Percentiles rank a stretch among this genome's conserved stretches.
These are phyloP conservation scores for Favolaschia claudopus DNA, from an alignment of 768 basidiomycete species.

Conservation along the genomic window DNA sequence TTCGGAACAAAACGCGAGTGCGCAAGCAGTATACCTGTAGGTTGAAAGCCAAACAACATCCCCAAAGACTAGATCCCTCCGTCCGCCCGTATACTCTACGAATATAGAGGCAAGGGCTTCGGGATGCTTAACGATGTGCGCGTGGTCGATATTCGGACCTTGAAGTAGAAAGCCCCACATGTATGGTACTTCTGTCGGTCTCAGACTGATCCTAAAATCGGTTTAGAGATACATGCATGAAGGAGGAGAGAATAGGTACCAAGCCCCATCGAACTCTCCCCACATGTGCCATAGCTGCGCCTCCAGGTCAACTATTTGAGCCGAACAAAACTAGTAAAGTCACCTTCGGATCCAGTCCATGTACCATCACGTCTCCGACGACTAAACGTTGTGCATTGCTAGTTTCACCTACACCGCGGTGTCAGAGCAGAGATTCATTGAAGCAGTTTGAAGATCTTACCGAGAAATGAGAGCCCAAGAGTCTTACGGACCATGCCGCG, in stretches of 20 bases:
- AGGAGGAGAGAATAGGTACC: conserved; percentile 35
- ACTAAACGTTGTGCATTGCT: conserved; percentile 34
- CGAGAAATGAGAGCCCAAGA: conserved; percentile 35
- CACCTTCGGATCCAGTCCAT: conserved; percentile 49
- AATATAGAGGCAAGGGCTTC: conserved; percentile 27
- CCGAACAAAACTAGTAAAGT: conserved; percentile 16
- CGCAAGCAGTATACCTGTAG: conserved; percentile 25
- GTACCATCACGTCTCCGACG: conserved; percentile 46
- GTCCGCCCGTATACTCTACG: conserved; percentile 26
- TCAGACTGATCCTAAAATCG: conserved; percentile 35
- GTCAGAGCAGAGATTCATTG: too few relatives aligned
- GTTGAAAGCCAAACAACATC: conserved; percentile 31
- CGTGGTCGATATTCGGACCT: conserved; percentile 33
- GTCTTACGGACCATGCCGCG: conserved; percentile 36
- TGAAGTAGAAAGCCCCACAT: conserved; percentile 40
- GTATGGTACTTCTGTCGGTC: conserved; percentile 41
- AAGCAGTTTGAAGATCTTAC: too few relatives aligned
- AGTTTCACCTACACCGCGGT: too few relatives aligned
- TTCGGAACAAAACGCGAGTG: not conserved
- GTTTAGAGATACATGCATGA: not conserved
- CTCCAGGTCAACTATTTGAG: not conserved
- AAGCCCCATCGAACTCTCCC: conserved; percentile 44
- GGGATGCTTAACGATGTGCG: conserved; percentile 20
- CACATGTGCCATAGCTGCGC: conserved; percentile 56
- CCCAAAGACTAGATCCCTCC: conserved; percentile 33